These are phyloP conservation scores for Suillus plorans DNA, from an alignment of 768 basidiomycete species.

Conservation along the genomic window DNA sequence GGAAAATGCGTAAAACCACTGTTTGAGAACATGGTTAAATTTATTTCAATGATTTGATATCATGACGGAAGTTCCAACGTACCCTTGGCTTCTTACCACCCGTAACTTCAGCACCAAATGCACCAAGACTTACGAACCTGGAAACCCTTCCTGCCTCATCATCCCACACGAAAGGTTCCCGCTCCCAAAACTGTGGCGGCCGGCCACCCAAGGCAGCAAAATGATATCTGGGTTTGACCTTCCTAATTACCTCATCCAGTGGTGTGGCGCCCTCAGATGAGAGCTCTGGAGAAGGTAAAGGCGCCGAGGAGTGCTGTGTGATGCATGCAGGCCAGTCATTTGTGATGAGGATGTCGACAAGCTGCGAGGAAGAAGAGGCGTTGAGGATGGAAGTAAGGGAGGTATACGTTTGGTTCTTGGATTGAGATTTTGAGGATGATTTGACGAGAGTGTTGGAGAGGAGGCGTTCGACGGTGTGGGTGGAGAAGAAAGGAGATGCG, in stretches of 20 bases:
- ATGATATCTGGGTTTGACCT: constrained; percentile 83
- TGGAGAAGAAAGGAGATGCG: constrained; percentile 71
- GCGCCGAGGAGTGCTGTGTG: constrained; percentile 55
- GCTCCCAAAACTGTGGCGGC: constrained; percentile 88
- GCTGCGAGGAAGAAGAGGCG: constrained; percentile 56
- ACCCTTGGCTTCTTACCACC: constrained; percentile 83
- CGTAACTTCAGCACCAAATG: constrained; percentile 69
- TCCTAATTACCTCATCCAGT: constrained; percentile 62
- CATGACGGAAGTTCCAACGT: constrained; percentile 24
- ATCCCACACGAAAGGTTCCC: constrained; percentile 89
- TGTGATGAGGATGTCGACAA: constrained; percentile 80
- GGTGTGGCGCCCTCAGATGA: constrained; percentile 49
- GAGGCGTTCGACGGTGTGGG: constrained; percentile 67
- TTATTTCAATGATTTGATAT: neutral
- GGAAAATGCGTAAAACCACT: constrained; percentile 99
- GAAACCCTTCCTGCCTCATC: constrained; percentile 66
- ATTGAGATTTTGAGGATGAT: constrained; percentile 39
- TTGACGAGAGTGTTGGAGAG: constrained; percentile 67
- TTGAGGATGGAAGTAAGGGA: constrained; percentile 71
- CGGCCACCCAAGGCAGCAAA: constrained; percentile 67
- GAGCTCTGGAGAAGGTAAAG: constrained; percentile 46
- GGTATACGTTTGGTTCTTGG: constrained; percentile 49
- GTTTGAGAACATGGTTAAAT: neutral
- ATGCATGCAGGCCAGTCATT: constrained; percentile 75
- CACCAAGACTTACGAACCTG: constrained; percentile 80